Base-by-base conservation (phyloP, 805 yeast species). In the Sugiyamaella lignohabitans region DNA sequence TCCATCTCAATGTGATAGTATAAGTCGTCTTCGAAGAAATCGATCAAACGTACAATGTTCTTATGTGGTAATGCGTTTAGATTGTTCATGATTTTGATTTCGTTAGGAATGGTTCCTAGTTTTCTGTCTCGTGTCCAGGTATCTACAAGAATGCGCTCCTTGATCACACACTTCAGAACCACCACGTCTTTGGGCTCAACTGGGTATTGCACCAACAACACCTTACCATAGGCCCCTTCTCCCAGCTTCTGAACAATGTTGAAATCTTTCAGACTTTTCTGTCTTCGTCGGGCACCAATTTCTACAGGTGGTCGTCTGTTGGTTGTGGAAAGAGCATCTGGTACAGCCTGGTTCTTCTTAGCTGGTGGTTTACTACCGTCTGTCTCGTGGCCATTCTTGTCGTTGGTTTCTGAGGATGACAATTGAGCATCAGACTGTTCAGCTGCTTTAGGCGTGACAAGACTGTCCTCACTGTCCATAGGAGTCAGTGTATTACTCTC, bases 171-270 rank as follows among this genome's bases (percentile, higher is more conserved):
- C 64, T 93, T 93, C 49, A 89, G 78, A 16, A 93, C 86, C 36
- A 87, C 82, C 51, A 73, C 76, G 61, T 85, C 82, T 1, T 66
- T 65, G 0, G 76, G 73, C 55, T 84, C 87, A 22, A 73, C 70
- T 40, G 74, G 76, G 59, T 82, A 84, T 61, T 76, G 76, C 3
- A 86, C 93, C 20, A 87, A 72, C 21, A 87, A 82, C 17, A 93
- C 98, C 60, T 87, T 86, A 10, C 98, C 98, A 60, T 93, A 93
- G 0, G 98, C 96, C 34, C 98, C 98, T 63, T 85, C 91, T 1
- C 98, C 98, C 80, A 93, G 78, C 52, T 80, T 78, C 61, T 85
- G 84, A 38, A 87, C 40, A 1, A 85, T 75, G 1, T 68, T 65
- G 57, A 87, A 93, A 61, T 88, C 95, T 0, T 73, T 62, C 52